Evolutionary conservation across 805 yeast species (phyloP).

Genomic region (Candida koratica): DNA sequence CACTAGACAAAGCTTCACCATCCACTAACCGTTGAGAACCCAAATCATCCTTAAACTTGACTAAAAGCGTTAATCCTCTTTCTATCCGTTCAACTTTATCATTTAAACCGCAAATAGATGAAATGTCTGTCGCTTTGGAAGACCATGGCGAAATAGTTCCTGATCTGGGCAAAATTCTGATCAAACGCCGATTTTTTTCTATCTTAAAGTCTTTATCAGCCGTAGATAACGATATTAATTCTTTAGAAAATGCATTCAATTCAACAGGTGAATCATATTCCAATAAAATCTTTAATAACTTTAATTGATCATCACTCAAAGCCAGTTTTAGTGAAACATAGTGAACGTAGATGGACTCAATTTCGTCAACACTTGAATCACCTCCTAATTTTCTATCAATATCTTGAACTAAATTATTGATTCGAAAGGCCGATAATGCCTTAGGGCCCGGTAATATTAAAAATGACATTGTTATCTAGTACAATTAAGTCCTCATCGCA

Average conservation of each 20-base stretch:
- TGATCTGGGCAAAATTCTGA: constrained; percentile 82
- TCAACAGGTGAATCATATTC: constrained; percentile 72
- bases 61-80: constrained; percentile 76
- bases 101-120: constrained; percentile 80
- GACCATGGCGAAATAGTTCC: constrained; percentile 99
- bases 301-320: constrained; percentile 38
- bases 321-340: constrained; percentile 58
- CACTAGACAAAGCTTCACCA: constrained; percentile 57
- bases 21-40: constrained; percentile 33
- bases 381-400: constrained; percentile 65
- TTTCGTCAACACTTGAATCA: constrained; percentile 56
- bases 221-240: constrained; percentile 32
- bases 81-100: constrained; percentile 77
- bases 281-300: constrained; percentile 58
- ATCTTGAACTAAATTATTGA: constrained; percentile 64
- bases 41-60: constrained; percentile 53
- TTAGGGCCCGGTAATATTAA: constrained; percentile 75
- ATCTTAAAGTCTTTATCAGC: constrained; percentile 15
- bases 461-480: constrained; percentile 16
- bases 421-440: constrained; percentile 85
- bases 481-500: neutral
- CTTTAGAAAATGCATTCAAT: constrained; percentile 40
- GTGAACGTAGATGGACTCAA: constrained; percentile 76
- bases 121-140: constrained; percentile 94
- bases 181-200: constrained; percentile 36